Evolutionary conservation across 306 rosid species (phyloP).

Genomic region (Trifolium fragiferum): DNA sequence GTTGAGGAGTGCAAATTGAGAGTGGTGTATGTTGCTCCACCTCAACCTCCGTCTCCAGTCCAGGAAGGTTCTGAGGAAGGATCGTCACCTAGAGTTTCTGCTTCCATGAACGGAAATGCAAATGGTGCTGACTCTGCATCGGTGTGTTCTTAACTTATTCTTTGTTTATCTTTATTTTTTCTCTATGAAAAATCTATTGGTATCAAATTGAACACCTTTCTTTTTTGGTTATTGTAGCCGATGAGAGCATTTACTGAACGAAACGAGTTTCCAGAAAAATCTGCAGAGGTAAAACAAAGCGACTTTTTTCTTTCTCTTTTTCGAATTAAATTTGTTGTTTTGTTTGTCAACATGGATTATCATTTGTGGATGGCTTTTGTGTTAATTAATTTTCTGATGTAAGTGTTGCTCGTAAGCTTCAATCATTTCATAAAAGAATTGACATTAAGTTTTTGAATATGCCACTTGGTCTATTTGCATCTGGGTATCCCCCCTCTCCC

Average conservation of each 20-base stretch:
- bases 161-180: slow-evolving; percentile 9
- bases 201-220: slow-evolving; percentile 35
- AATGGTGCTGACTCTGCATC: slow-evolving; percentile 55
- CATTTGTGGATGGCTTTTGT: slow-evolving; percentile 21
- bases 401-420: slow-evolving; percentile 34
- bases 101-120: slow-evolving; percentile 72
- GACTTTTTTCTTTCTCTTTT: background rate
- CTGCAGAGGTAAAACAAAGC: slow-evolving; percentile 65
- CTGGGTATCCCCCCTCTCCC: background rate
- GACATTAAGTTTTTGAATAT: slow-evolving; percentile 20
- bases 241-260: slow-evolving; percentile 63
- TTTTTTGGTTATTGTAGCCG: slow-evolving; percentile 54
- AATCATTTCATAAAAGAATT: slow-evolving; percentile 9
- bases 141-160: slow-evolving; percentile 55
- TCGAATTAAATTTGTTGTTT: slow-evolving; percentile 24
- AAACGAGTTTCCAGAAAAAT: slow-evolving; percentile 59
- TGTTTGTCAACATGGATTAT: slow-evolving; percentile 32
- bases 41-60: slow-evolving; percentile 91
- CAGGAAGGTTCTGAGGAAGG: slow-evolving; percentile 92
- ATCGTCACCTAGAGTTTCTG: slow-evolving; percentile 81
- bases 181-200: background rate
- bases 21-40: slow-evolving; percentile 83
- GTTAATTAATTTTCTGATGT: slow-evolving; percentile 4
- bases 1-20: slow-evolving; percentile 91
- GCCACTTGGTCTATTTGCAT: slow-evolving; percentile 9